Evolutionary conservation across 2,329 filamentous ascomycete species (phyloP), one percentile per base, ranked within the genome.

Genomic region (Colletotrichum horii): DNA sequence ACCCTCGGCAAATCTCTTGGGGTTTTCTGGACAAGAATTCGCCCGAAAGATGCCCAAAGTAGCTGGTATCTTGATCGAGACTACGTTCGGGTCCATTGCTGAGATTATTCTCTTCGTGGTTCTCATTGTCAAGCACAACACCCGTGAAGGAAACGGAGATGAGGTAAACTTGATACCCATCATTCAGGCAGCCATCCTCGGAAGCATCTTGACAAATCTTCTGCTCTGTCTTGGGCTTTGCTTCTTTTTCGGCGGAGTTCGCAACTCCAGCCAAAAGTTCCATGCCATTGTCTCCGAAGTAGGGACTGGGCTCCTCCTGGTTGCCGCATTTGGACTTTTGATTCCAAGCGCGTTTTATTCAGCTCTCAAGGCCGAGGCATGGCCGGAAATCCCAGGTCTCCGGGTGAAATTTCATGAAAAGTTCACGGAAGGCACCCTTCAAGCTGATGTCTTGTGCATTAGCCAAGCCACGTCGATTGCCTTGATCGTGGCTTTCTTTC

Each of bases 31-130:
- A 22, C 89, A 92, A 75, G 92, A 94, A 79, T 85, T 94, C 78
- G 90, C 91, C 1, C 88, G 92, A 43, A 94, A 94, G 81, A 82
- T 94, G 70, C 92, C 91, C 58, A 93, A 92, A 79, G 91, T 92
- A 4, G 83, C 91, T 43, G 89, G 89, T 9, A 86, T 91, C 8
- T 80, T 91, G 38, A 79, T 88, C 24, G 86, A 88, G 76, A 87
- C 85, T 5, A 87, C 86, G 0, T 83, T 94, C 70, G 92, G 92
- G 8, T 93, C 91, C 8, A 86, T 94, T 6, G 91, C 94, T 19
- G 93, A 94, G 78, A 90, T 94, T 69, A 89, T 94, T 32, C 85
- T 94, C 16, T 94, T 94, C 80, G 90, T 94, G 84, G 88, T 93
- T 4, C 81, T 94, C 70, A 86, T 94, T 9, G 81, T 80, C 15